Conservation (phyloP, 1,139 yeast genomes). For the Taphrina sp. region DNA sequence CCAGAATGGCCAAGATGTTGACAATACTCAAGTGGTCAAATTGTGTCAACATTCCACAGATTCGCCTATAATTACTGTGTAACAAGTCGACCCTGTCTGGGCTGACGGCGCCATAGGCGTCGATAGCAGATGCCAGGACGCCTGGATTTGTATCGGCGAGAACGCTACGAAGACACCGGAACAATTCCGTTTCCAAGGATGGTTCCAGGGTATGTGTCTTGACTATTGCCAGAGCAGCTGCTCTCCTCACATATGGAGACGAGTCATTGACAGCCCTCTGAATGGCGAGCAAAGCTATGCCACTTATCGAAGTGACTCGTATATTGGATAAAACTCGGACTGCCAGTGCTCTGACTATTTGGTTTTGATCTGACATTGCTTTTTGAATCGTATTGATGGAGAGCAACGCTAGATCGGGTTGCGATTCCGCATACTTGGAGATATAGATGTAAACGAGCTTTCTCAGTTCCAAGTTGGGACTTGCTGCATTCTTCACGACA, state of each 20-base stretch:
- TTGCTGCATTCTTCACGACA: conserved; percentile 83
- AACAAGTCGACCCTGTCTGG: conserved; percentile 61
- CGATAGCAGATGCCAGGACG: conserved; percentile 71
- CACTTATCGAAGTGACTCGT: conserved; percentile 72
- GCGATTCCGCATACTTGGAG: conserved; percentile 73
- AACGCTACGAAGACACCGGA: conserved; percentile 54
- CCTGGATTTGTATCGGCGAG: conserved; percentile 61
- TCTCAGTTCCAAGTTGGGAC: conserved; percentile 64
- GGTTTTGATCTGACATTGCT: conserved; percentile 65
- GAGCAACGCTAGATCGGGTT: conserved; percentile 82
- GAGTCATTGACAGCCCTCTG: conserved; percentile 68
- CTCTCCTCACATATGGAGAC: conserved; percentile 72
- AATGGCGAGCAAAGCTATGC: conserved; percentile 72
- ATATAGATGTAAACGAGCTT: conserved; percentile 77
- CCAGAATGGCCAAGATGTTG: conserved; percentile 58
- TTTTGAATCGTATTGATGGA: conserved; percentile 92
- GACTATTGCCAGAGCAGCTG: conserved; percentile 74
- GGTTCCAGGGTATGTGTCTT: conserved; percentile 57
- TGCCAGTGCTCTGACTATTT: conserved; percentile 68
- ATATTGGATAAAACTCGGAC: conserved; percentile 79
- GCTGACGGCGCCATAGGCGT: conserved; percentile 56
- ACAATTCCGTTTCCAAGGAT: conserved; percentile 50
- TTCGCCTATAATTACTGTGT: conserved; percentile 68
- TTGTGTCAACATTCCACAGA: conserved; percentile 54
- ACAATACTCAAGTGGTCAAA: conserved; percentile 80